Evolutionary conservation across 208 protist species (phyloP), one percentile per base, ranked within the genome.

Genomic region (Trypanosoma rangeli): DNA sequence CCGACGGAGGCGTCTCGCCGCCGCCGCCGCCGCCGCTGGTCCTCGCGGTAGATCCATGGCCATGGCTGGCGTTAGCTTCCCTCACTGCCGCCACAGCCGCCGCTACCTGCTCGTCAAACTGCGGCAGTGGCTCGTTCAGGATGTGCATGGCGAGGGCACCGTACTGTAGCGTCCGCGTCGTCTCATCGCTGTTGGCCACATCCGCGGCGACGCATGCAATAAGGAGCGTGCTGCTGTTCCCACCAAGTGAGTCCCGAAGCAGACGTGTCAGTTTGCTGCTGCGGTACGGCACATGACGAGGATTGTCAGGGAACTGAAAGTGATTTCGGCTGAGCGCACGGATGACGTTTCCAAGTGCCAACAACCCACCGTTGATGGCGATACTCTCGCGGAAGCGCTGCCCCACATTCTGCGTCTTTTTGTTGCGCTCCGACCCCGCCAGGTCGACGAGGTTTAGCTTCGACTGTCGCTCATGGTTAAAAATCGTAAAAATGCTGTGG

Each of bases 371-470:
- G 79, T 98, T 98, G 79, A 98, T 98, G 57, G 78, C 84, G 64
- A 97, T 87, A 58, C 89, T 95, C 69, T 98, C 94, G 78, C 97
- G 90, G 44, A 98, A 86, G 9, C 96, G 89, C 33, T 82, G 39
- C 0, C 88, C 88, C 0, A 84, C 82, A 61, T 94, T 94, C 33
- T 80, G 70, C 26, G 91, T 94, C 70, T 92, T 89, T 66, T 89
- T 92, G 71, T 90, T 87, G 1, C 85, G 76, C 74, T 96, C 91
- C 8, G 85, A 92, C 3, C 91, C 91, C 7, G 97, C 97, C n/a
- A 99, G 84, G 72, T 99, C 97, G 31, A 99, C 97, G 0, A 99
- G 73, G 68, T 92, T 85, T 26, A 98, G 64, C 56, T 96, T 98
- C 37, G 78, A 77, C 24, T 60, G 61, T 24, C 71, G 72, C 33